Base-by-base conservation (phyloP, 176 grass and related monocot species). In the Aegilops longissima region DNA sequence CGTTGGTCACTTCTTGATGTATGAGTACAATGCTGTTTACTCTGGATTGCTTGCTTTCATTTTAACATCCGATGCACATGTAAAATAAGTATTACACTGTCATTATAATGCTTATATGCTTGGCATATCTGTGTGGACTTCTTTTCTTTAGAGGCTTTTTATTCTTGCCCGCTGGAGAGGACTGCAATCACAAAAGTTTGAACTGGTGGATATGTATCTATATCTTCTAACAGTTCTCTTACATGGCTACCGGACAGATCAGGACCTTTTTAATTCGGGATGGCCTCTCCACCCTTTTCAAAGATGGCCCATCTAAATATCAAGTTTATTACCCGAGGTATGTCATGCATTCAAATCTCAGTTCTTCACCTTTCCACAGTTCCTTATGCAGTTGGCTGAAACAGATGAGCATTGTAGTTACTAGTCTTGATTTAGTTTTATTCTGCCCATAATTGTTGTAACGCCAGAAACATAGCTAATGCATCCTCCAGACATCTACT, bases 261-360 rank as follows among this genome's bases (percentile, higher is more conserved):
- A 42, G 70, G 70, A 73, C 70, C 4, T 42, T 73, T 73, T 44
- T 73, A 73, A 42, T 73, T 42, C 20, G 35, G 36, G 18, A 24
- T 73, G 70, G 70, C 25, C 82, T 98, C 70, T 87, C 93, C 23
- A 88, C 65, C 39, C 90, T 98, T 81, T 95, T 98, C 81, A 91
- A 49, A 14, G 93, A 98, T 42, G 90, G 91, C n/a, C 90, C 88
- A 3, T 87, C 86, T 35, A 88, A 88, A 21, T 98, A 98, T 90
- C 90, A 35, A 86, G 76, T 86, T 88, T 98, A 98, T 85, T 98
- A 95, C 84, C 72, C 95, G 73, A 95, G 88, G 96, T 92, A 89
- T 84, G 84, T 54, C 29, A 74, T 86, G 17, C 51, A 77, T 54
- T 24, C 33, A 70, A 66, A 73, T 73, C 24, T 71, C 70, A 18